A percentile compares a stretch with the other conserved stretches of the same genome.
These are phyloP conservation scores for Colletotrichum destructivum DNA, from an alignment of 2,329 filamentous ascomycete genomes.

Conservation along the genomic window DNA sequence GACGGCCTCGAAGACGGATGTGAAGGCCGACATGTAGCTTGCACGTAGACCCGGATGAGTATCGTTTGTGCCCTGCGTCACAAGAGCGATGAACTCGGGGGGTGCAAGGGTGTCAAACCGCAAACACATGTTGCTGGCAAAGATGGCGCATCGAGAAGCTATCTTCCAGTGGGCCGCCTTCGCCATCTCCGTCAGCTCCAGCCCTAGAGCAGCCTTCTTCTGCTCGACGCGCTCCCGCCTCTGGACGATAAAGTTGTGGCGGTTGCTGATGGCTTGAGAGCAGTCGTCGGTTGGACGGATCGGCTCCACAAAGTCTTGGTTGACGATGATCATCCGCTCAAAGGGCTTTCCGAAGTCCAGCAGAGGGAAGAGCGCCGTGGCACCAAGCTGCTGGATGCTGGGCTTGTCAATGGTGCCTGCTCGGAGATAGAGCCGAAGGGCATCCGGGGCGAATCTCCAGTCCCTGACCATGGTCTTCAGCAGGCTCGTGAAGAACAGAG, in stretches of 20 bases:
- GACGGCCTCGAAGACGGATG: constrained; percentile 83
- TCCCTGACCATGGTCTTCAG: constrained; percentile 90
- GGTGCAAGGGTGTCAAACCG: constrained; percentile 93
- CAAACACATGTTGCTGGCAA: constrained; percentile 90
- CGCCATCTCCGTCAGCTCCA: constrained; percentile 85
- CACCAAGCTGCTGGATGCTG: constrained; percentile 91
- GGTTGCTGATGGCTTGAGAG: constrained; percentile 71
- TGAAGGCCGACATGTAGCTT: constrained; percentile 86
- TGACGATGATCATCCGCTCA: constrained; percentile 87
- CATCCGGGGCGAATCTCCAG: constrained; percentile 94
- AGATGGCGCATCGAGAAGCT: constrained; percentile 88
- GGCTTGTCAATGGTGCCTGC: constrained; percentile 93
- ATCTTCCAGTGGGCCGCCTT: constrained; percentile 96
- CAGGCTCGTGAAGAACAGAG: constrained; percentile 88
- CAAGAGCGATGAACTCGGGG: constrained; percentile 84
- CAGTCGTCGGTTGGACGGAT: constrained; percentile 81
- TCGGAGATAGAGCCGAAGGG: constrained; percentile 91
- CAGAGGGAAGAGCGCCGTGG: constrained; percentile 85
- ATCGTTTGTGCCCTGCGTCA: constrained; percentile 87
- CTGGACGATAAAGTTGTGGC: constrained; percentile 81
- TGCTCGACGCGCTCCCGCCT: constrained; percentile 84
- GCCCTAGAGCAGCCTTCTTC: constrained; percentile 84
- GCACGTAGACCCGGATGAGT: constrained; percentile 88
- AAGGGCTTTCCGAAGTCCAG: constrained; percentile 93
- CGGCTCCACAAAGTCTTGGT: constrained; percentile 77